Base-by-base conservation (phyloP, 176 grass and related monocot species). In the Oryza glaberrima region DNA sequence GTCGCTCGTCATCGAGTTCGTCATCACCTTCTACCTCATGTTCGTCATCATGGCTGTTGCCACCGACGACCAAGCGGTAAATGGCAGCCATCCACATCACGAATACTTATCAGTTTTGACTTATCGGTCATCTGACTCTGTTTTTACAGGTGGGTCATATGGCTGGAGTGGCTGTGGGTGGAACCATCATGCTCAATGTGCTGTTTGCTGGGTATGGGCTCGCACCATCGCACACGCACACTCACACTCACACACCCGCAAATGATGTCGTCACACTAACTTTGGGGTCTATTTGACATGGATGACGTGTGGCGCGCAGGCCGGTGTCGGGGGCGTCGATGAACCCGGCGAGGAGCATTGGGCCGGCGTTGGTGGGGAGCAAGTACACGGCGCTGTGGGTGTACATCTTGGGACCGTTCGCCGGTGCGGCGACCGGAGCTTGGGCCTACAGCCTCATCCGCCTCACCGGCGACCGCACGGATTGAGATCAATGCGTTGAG, bases 21-120 rank as follows among this genome's bases (percentile, higher is more conserved):
- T 95, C 80, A 91, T 93, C 87, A 83, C 93, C 41, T 92, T 94
- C 87, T 92, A 92, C 90, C 90, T 94, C 74, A 91, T 94, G 90
- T 93, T 95, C 82, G 94, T 95, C 19, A 56, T 95, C 88, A 91
- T 92, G 43, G 90, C 83, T 16, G 91, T 95, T 3, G 91, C 88
- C 35, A 95, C 91, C 1, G 94, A 93, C 56, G 90, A 93, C 63
- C 69, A 88, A 83, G 94, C 91, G 0, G 88, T 86, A 77, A 52
- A 40, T 26, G 25, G 25, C 25, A 26, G 25, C 25, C 25, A 26
- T 26, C 25, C 25, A 26, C 25, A 1, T 14, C 46, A 14, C 11
- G 11, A 49, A 49, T 49, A 14, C 36, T 7, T 38, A 6, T 38
- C 36, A 38, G 36, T 38, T 49, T 56, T 56, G 17, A 56, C 0